Conservation (phyloP, 2,329 filamentous ascomycete genomes). For the Fusarium stilboides region DNA sequence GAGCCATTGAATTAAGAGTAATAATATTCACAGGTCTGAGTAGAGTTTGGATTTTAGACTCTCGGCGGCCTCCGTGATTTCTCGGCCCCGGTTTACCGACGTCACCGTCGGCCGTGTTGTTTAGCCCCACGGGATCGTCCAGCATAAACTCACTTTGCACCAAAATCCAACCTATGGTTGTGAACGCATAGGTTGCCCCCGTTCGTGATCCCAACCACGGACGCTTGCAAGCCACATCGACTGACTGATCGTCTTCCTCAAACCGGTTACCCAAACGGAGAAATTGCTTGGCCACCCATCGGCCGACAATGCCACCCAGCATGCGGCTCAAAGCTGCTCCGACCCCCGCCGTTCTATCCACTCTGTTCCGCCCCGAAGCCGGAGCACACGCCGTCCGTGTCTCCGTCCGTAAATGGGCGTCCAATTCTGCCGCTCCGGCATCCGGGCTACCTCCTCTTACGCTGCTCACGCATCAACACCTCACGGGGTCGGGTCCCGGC, state of each 20-base stretch:
- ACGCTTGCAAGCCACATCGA: constrained; percentile 21
- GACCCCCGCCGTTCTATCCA: constrained; percentile 31
- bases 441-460: constrained; percentile 34
- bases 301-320: constrained; percentile 22
- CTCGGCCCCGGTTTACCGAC: constrained; percentile 35
- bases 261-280: not conserved
- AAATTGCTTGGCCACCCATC: constrained; percentile 3
- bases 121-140: constrained; percentile 35
- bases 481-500: constrained; percentile 40
- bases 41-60: constrained; percentile 1
- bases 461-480: constrained; percentile 53
- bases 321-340: constrained; percentile 23
- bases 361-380: constrained; percentile 26
- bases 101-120: constrained; percentile 25
- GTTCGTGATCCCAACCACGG: constrained; percentile 20
- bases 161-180: constrained; percentile 18
- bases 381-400: constrained; percentile 14
- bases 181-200: constrained; percentile 9
- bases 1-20: not conserved
- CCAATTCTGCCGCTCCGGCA: constrained; percentile 8
- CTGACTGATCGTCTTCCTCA: constrained; percentile 3
- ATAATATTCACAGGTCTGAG: not conserved
- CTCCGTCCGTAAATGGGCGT: constrained; percentile 22
- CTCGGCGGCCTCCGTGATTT: constrained; percentile 22
- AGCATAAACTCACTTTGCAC: constrained; percentile 33